Conservation (phyloP, 306 rosid species). For the Cucurbita ficifolia region DNA sequence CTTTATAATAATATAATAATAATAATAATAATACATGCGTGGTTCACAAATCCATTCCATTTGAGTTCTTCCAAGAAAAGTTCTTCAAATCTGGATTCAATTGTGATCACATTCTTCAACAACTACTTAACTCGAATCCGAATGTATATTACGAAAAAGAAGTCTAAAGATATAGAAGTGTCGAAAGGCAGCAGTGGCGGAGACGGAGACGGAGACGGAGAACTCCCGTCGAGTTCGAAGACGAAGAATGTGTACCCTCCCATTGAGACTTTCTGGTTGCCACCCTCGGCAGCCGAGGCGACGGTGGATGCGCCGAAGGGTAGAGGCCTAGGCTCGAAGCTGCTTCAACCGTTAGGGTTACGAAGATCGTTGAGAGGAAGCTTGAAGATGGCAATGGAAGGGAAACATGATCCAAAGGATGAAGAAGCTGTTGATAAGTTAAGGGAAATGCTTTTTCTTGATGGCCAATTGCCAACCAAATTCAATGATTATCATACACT, state of each 20-base stretch:
- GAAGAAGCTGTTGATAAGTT: slow-evolving; percentile 39
- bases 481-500: slow-evolving; percentile 84
- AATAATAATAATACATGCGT: neutral
- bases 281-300: slow-evolving; percentile 14
- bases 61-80: neutral
- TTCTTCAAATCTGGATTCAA: neutral
- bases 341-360: slow-evolving; percentile 22
- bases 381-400: slow-evolving; percentile 33
- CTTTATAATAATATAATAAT: neutral
- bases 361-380: slow-evolving; percentile 22
- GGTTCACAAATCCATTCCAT: neutral
- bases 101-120: neutral
- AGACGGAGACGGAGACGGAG: slow-evolving; percentile 16
- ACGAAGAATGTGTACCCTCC: slow-evolving; percentile 44
- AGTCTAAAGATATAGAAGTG: slow-evolving; percentile 19
- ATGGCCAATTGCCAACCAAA: slow-evolving; percentile 37
- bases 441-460: slow-evolving; percentile 40
- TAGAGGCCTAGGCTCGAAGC: slow-evolving; percentile 22
- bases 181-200: slow-evolving; percentile 14
- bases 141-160: slow-evolving; percentile 19
- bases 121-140: neutral
- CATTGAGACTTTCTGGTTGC: slow-evolving; percentile 53
- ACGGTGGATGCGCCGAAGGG: slow-evolving; percentile 4
- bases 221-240: slow-evolving; percentile 9
- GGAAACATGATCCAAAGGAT: slow-evolving; percentile 53